Evolutionary conservation across 371 early-diverging fungal genomes (phyloP), one percentile per base, ranked within the genome.

Genomic region (Lichtheimia hyalospora): DNA sequence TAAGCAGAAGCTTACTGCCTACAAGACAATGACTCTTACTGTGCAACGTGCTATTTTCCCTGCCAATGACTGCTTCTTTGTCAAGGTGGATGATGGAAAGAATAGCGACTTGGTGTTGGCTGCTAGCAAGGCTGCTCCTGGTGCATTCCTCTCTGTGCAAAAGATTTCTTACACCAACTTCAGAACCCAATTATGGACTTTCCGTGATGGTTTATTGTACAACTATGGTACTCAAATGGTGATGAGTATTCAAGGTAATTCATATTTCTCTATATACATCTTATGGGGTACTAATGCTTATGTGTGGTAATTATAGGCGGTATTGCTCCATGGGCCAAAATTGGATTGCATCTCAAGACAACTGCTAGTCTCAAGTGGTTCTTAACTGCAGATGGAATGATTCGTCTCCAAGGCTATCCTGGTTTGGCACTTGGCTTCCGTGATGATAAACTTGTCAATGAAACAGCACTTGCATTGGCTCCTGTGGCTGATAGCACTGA

Each of bases 141-240:
- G 54, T 20, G 61, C 65, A 7, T 52, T 55, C 13, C 58, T 78
- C 4, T 64, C 70, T 16, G 49, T 71, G 15, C 60, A 63, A 21
- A 71, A 68, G 42, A 46, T 75, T 10, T 67, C 70, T 13, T 73
- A 66, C 53, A 61, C 64, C 42, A 52, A 63, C 20, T 75, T 67
- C 62, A 62, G 64, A 24, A 43, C 52, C 24, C 84, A 82, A 60
- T 67, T 84, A n/a, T 84, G 84, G 84, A 73, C 77, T 46, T 80
- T 69, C 54, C 71, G 72, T 20, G 67, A 79, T 54, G 80, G 80
- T 52, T 73, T 71, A 58, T 60, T 84, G 58, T 73, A 79, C 61
- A 84, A 84, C 46, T 82, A 81, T 60, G 79, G 78, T 18, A 79
- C 63, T 54, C 71, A 74, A 14, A 63, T 65, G 61, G 81, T 76